Percentiles rank a stretch among this genome's conserved stretches.
Evolutionary conservation across 2,329 filamentous ascomycete genomes (phyloP).

Genomic region (Chlorencoelia australis): DNA sequence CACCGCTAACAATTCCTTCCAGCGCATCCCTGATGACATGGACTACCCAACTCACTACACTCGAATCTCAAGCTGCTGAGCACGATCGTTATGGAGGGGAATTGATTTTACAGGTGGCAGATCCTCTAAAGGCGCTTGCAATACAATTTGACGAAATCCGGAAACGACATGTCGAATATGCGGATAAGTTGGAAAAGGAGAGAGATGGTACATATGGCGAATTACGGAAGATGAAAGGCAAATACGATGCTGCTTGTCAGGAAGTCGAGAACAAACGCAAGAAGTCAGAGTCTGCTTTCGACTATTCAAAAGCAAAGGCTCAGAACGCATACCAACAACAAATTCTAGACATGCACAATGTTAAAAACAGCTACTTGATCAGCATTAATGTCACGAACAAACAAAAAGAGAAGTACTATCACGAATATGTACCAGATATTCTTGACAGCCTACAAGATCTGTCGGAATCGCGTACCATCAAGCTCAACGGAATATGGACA

Average conservation of each 20-base stretch:
- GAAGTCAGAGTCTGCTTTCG: slow-evolving; percentile 89
- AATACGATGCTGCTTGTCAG: slow-evolving; percentile 88
- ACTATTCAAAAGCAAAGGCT: slow-evolving; percentile 76
- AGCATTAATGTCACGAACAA: slow-evolving; percentile 95
- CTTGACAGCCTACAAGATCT: slow-evolving; percentile 91
- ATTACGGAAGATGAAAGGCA: slow-evolving; percentile 79
- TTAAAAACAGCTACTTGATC: slow-evolving; percentile 97
- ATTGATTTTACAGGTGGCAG: slow-evolving; percentile 70
- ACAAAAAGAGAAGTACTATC: slow-evolving; percentile 94
- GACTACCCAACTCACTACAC: slow-evolving; percentile 83
- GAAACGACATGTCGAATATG: slow-evolving; percentile 83
- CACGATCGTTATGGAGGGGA: slow-evolving; percentile 79
- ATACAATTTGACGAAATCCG: slow-evolving; percentile 80
- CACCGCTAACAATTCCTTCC: background rate
- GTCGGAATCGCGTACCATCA: slow-evolving; percentile 76
- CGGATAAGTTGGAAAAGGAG: slow-evolving; percentile 80
- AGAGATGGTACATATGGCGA: slow-evolving; percentile 76
- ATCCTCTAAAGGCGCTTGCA: slow-evolving; percentile 69
- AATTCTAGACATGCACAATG: slow-evolving; percentile 88
- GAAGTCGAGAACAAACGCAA: slow-evolving; percentile 91
- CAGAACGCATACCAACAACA: slow-evolving; percentile 89
- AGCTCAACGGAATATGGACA: slow-evolving; percentile 79
- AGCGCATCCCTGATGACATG: slow-evolving; percentile 94
- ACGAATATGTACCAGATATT: slow-evolving; percentile 90
- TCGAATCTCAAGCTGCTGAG: slow-evolving; percentile 80